phyloP scores from a whole-genome alignment of 1,139 yeast genomes.

The Arxiozyma telluris region DNA sequence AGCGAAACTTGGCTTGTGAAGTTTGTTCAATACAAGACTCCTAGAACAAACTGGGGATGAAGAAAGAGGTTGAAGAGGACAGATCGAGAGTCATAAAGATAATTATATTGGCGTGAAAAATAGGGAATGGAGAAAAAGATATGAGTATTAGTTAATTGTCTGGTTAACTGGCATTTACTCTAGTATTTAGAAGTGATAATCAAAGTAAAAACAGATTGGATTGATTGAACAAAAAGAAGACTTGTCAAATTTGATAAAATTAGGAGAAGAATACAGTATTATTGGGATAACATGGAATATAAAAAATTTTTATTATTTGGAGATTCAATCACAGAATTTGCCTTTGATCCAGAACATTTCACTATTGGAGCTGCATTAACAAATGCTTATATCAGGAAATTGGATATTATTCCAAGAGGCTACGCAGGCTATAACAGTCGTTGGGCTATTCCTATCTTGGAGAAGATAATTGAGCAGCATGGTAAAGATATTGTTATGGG shows the following conservation, averaged over 20 bases:
- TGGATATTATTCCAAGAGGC: constrained; percentile 54
- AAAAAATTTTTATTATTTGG: constrained; percentile 53
- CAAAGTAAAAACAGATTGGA: not conserved
- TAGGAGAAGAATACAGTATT: constrained; percentile 12
- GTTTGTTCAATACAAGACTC: not conserved
- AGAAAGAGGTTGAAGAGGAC: not conserved
- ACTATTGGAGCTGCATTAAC: constrained; percentile 46
- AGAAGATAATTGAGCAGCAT: constrained; percentile 35
- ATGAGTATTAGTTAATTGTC: not conserved
- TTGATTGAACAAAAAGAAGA: too few species aligned
- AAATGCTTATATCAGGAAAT: constrained; percentile 40
- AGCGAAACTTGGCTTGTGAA: not conserved
- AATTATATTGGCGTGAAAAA: too few species aligned
- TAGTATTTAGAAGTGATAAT: not conserved
- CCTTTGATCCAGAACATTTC: constrained; percentile 35
- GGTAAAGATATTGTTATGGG: constrained; percentile 37
- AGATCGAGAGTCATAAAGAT: not conserved
- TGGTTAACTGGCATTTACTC: too few species aligned
- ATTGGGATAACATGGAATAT: constrained; percentile 16
- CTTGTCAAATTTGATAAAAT: not conserved
- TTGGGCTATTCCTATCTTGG: constrained; percentile 42
- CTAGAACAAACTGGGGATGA: not conserved
- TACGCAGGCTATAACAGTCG: constrained; percentile 53
- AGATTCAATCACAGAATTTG: constrained; percentile 57
- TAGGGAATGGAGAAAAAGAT: too few species aligned